Evolutionary conservation across 2,329 filamentous ascomycete species (phyloP).

Genomic region (Fusarium tupiense): DNA sequence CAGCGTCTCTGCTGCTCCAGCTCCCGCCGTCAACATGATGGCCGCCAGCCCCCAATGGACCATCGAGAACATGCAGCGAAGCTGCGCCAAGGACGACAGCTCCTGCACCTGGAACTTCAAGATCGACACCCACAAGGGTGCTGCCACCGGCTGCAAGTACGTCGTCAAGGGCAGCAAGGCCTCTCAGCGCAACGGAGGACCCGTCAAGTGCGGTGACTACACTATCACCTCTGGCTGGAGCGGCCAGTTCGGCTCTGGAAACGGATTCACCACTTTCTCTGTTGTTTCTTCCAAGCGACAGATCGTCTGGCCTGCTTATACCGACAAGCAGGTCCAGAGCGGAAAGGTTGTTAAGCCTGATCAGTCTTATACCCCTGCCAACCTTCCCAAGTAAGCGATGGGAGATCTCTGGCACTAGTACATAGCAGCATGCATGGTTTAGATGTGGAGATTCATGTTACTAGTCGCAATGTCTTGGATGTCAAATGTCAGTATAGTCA

Average conservation of each 20-base stretch:
- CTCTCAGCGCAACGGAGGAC: constrained; percentile 51
- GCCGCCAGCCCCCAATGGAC: constrained; percentile 52
- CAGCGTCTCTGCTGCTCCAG: constrained; percentile 48
- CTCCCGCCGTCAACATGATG: constrained; percentile 53
- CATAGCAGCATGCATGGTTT: neutral
- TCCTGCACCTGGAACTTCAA: constrained; percentile 56
- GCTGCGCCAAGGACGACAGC: constrained; percentile 50
- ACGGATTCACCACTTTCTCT: constrained; percentile 64
- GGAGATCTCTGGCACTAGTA: neutral
- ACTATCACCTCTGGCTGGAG: constrained; percentile 64
- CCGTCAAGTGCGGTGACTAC: constrained; percentile 57
- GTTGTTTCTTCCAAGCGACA: constrained; percentile 52
- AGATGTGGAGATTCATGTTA: neutral
- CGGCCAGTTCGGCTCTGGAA: constrained; percentile 61
- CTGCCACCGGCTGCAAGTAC: constrained; percentile 42
- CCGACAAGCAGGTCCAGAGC: constrained; percentile 57
- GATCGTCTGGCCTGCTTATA: constrained; percentile 63
- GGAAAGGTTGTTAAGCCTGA: constrained; percentile 59
- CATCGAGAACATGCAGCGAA: constrained; percentile 51
- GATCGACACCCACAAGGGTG: constrained; percentile 55
- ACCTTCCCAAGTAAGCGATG: constrained; percentile 25
- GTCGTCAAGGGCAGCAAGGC: constrained; percentile 47
- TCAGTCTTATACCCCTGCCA: constrained; percentile 54
- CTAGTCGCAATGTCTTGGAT: neutral
- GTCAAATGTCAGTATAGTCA: neutral